These are phyloP conservation scores for Solanum stenotomum DNA, from an alignment of 257 asterid species.

Conservation along the genomic window DNA sequence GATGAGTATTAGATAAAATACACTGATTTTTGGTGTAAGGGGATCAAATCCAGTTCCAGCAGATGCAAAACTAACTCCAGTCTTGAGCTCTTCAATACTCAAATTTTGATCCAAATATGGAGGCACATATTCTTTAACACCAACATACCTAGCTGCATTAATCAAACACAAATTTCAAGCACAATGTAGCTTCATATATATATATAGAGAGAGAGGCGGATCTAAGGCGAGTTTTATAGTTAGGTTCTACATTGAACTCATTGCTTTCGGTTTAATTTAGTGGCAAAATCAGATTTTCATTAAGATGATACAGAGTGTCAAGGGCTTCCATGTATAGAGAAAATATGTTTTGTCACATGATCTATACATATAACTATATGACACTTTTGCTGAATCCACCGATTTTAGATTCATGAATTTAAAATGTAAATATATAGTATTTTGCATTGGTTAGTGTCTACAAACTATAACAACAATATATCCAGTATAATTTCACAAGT, in stretches of 20 bases:
- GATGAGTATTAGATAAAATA: constrained; percentile 8
- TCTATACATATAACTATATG: background rate
- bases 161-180: background rate
- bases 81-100: constrained; percentile 35
- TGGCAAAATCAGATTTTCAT: background rate
- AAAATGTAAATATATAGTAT: no score
- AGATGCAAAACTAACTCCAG: constrained; percentile 86
- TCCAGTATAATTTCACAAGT: no score
- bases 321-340: no score
- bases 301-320: no score
- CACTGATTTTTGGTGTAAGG: constrained; percentile 51
- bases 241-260: background rate
- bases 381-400: background rate
- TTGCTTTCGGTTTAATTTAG: background rate
- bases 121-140: constrained; percentile 56
- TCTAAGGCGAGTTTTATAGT: background rate
- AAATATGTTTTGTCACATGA: background rate
- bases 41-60: constrained; percentile 90
- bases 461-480: no score
- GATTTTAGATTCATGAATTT: background rate
- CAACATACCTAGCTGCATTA: constrained; percentile 50
- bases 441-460: no score
- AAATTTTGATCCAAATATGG: constrained; percentile 58
- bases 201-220: rapidly evolving
- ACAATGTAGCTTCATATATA: no score